Evolutionary conservation across 306 rosid genomes (phyloP), one percentile per base, ranked within the genome.

Genomic region (Mimosa bimucronata): DNA sequence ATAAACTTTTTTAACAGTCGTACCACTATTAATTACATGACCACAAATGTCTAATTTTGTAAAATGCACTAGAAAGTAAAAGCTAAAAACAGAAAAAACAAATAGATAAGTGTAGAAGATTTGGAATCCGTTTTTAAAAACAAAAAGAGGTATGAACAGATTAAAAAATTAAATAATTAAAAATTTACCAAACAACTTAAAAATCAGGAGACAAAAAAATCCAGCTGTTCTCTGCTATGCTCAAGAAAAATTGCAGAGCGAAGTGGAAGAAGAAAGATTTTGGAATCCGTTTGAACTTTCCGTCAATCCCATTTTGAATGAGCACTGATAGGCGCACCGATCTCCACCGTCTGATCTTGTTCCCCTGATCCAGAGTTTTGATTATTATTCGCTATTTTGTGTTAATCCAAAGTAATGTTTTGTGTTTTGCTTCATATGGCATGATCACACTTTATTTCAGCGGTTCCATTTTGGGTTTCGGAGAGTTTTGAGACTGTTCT

Each of bases 241-340:
- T 64, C 78, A 77, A 44, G 38, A 77, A 75, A 75, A 75, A 31
- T 28, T 71, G 21, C 83, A 61, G 31, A 67, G 52, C n/a, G 84
- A 66, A 84, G 86, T 77, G 85, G 75, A 61, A 73, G 50, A 40
- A 58, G 38, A 34, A 34, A 6, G 5, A 34, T 34, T 73, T 87
- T 83, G 85, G 84, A 87, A 77, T 85, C 76, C 78, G 84, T 81
- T 83, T 80, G 87, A 83, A 83, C 83, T 86, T 73, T 81, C 87
- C 84, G 80, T 80, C 87, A 79, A 75, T 66, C 80, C 48, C 82
- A 57, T 83, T 83, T 83, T 45, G 80, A 78, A 66, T 85, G 26
- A 48, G 25, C 83, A 77, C 85, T 82, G 84, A 83, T 83, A 79
- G 87, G 66, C 81, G 73, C 66, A 34, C 61, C 85, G 84, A 82